Conservation (phyloP, 2,329 filamentous ascomycete species). For the Pseudocercospora eumusae region DNA sequence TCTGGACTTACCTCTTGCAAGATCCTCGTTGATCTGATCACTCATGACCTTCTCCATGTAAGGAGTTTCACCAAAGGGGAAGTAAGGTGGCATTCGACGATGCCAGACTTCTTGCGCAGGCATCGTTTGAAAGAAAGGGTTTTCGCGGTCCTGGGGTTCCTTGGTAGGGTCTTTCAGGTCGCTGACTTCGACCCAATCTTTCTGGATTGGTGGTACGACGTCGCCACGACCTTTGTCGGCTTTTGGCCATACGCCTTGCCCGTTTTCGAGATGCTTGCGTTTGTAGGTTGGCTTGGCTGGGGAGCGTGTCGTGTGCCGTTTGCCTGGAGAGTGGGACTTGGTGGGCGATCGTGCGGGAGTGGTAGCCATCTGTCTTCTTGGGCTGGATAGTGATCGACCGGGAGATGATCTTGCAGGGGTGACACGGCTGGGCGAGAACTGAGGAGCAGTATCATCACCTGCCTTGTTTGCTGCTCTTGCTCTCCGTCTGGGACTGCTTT, state of each 20-base stretch:
- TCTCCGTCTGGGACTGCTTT: background rate
- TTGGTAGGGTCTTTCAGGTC: conserved; percentile 2
- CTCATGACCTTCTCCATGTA: conserved; percentile 34
- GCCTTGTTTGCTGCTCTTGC: background rate
- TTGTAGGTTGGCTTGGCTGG: background rate
- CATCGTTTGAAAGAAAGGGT: conserved; percentile 36
- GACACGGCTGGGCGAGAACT: background rate
- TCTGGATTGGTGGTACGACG: conserved; percentile 25
- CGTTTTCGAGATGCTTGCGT: background rate
- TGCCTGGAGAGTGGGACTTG: background rate
- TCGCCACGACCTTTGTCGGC: conserved; percentile 4
- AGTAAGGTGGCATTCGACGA: conserved; percentile 34
- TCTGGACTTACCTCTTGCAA: conserved; percentile 31
- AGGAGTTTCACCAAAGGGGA: conserved; percentile 39
- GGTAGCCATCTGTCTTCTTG: background rate
- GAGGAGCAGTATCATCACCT: background rate
- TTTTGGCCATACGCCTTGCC: background rate
- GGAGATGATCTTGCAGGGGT: background rate
- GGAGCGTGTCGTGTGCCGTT: background rate
- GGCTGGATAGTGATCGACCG: background rate
- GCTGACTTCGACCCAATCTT: background rate
- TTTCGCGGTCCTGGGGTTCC: conserved; percentile 19
- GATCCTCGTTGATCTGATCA: conserved; percentile 35
- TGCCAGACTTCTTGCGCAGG: conserved; percentile 37
- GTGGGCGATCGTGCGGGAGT: background rate